Evolutionary conservation across 768 basidiomycete genomes (phyloP).

Genomic region (Solioccasus polychromus): DNA sequence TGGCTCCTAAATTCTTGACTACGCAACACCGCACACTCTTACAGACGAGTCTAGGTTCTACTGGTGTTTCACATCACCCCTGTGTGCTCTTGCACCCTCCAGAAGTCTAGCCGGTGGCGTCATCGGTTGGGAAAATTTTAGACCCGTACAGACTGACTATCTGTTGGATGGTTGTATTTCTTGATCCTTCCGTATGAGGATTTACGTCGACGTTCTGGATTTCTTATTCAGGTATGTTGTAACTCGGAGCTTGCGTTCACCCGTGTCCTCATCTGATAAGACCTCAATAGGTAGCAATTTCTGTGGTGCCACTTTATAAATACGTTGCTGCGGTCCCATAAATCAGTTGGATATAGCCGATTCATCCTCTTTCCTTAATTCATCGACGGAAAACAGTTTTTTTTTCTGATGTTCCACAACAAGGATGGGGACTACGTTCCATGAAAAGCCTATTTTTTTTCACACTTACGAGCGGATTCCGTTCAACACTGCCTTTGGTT

Average conservation of each 20-base stretch:
- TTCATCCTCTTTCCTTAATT: neutral
- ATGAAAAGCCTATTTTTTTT: neutral
- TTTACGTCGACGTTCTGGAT: neutral
- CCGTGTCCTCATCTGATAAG: no score
- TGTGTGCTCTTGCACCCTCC: neutral
- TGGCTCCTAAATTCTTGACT: neutral
- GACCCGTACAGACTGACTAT: neutral
- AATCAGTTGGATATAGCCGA: neutral
- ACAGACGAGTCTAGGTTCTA: neutral
- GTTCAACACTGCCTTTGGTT: neutral
- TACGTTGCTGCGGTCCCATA: neutral
- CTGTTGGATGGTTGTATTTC: neutral
- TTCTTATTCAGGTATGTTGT: no score
- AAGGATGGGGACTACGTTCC: neutral
- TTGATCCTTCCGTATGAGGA: constrained; percentile 1
- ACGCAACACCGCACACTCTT: neutral
- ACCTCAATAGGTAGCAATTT: no score
- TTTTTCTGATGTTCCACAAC: neutral
- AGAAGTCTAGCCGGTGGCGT: constrained; percentile 7
- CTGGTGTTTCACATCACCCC: neutral
- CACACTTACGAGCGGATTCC: neutral
- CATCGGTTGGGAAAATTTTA: neutral
- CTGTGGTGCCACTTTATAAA: no score
- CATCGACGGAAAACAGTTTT: neutral
- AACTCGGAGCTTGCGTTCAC: no score